Evolutionary conservation across 805 yeast genomes (phyloP).

Genomic region (Metschnikowia gelsemii): DNA sequence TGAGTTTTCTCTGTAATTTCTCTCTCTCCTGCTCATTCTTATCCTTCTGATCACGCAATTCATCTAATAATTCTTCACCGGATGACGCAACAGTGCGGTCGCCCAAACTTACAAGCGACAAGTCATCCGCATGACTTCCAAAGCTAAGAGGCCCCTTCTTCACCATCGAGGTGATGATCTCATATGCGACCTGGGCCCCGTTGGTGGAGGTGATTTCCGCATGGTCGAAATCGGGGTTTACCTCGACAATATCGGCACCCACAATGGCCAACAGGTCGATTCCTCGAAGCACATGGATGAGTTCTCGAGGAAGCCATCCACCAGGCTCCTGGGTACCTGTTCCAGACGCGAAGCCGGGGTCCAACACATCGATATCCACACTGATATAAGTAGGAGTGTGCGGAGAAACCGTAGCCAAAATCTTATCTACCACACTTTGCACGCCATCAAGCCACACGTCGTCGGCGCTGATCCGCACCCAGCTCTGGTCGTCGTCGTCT

Average conservation of each 20-base stretch:
- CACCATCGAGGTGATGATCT: constrained; percentile 72
- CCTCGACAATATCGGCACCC: constrained; percentile 59
- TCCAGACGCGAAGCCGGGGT: constrained; percentile 58
- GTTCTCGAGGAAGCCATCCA: constrained; percentile 57
- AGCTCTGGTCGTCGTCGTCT: constrained; percentile 70
- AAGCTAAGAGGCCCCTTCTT: constrained; percentile 45
- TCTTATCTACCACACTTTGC: constrained; percentile 53
- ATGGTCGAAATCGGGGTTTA: constrained; percentile 62
- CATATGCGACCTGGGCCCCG: constrained; percentile 71
- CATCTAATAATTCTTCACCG: too few relatives aligned
- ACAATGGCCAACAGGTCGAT: constrained; percentile 47
- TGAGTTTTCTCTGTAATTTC: constrained; percentile 3
- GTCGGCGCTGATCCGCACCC: constrained; percentile 66
- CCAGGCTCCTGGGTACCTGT: constrained; percentile 63
- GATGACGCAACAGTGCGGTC: too few relatives aligned
- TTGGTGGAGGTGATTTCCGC: constrained; percentile 67
- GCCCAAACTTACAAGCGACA: too few relatives aligned
- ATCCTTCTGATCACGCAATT: too few relatives aligned
- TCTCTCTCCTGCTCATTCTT: background rate
- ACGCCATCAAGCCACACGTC: constrained; percentile 70
- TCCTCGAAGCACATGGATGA: constrained; percentile 46
- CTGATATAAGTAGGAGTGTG: constrained; percentile 70
- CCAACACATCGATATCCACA: constrained; percentile 70
- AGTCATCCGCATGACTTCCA: too few relatives aligned
- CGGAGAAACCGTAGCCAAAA: constrained; percentile 55